Evolutionary conservation across 495 filamentous ascomycete species (phyloP).

Genomic region (Aspergillus affinis): DNA sequence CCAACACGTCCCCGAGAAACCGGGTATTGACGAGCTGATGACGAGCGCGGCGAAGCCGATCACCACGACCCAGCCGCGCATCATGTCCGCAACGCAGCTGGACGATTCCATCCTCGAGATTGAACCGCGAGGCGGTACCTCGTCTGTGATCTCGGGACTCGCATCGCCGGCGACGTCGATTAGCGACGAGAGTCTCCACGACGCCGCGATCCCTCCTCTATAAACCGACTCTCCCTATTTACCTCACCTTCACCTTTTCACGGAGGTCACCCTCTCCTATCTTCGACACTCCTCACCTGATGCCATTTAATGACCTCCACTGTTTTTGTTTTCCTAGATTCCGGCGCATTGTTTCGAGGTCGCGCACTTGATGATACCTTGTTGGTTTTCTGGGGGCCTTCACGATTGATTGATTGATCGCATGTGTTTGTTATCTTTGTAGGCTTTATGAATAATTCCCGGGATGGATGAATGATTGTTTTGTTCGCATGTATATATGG

Average conservation of each 20-base stretch:
- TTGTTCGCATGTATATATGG: slow-evolving; percentile 20
- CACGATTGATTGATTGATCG: slow-evolving; percentile 9
- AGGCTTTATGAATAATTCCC: slow-evolving; percentile 22
- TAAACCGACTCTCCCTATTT: slow-evolving; percentile 6
- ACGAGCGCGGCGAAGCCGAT: slow-evolving; percentile 34
- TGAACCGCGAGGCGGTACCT: slow-evolving; percentile 22
- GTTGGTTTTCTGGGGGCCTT: slow-evolving; percentile 7
- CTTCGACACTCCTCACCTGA: slow-evolving; percentile 8
- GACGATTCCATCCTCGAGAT: slow-evolving; percentile 24
- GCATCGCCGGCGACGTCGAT: slow-evolving; percentile 35
- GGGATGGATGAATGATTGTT: slow-evolving; percentile 18
- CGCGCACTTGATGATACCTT: slow-evolving; percentile 19
- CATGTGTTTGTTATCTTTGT: not conserved
- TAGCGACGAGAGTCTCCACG: slow-evolving; percentile 25
- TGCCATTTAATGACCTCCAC: slow-evolving; percentile 15
- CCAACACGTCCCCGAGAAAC: slow-evolving; percentile 48
- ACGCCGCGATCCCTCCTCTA: slow-evolving; percentile 18
- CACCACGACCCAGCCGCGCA: slow-evolving; percentile 12
- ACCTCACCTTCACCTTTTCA: not conserved
- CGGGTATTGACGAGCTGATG: slow-evolving; percentile 51
- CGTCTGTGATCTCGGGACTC: slow-evolving; percentile 33
- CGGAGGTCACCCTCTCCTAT: not conserved
- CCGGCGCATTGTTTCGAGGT: slow-evolving; percentile 15
- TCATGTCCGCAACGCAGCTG: slow-evolving; percentile 6
- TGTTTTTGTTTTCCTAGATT: slow-evolving; percentile 10